A percentile compares a stretch with the other conserved stretches of the same genome.
Conservation (phyloP, 192 early-diverging fungal species). For the Backusella australiensis region DNA sequence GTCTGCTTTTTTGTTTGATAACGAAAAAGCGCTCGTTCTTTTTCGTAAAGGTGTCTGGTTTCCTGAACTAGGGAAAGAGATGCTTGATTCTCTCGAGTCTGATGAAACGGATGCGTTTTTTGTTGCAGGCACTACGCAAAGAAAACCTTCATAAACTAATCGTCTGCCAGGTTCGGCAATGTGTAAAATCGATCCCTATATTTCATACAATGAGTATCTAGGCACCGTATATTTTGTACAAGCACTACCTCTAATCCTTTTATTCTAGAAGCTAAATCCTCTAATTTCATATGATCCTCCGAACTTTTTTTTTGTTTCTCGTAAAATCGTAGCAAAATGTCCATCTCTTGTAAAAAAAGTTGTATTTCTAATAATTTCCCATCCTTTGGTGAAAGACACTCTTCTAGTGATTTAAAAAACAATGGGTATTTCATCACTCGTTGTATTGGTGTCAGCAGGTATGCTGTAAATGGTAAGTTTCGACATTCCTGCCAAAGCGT, state of each 20-base stretch:
- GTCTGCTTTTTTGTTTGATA: not conserved
- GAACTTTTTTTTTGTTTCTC: conserved; percentile 19
- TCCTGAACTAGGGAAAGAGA: not conserved
- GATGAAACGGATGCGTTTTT: not conserved
- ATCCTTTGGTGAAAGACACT: not conserved
- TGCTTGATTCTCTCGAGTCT: not conserved
- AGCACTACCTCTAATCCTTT: conserved; percentile 9
- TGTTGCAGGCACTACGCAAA: conserved; percentile 9
- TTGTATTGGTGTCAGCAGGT: conserved; percentile 11
- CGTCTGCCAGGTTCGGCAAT: conserved; percentile 5
- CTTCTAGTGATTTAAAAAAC: conserved; percentile 10
- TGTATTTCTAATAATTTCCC: not conserved
- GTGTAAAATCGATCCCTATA: not conserved
- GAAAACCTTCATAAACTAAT: conserved; percentile 22
- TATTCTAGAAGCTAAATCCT: conserved; percentile 20
- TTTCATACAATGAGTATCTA: not conserved
- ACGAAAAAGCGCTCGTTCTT: conserved; percentile 13
- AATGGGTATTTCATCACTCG: conserved; percentile 16
- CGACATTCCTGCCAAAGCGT: conserved; percentile 2
- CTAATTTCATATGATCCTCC: conserved; percentile 12
- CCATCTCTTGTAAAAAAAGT: conserved; percentile 8
- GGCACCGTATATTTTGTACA: not conserved
- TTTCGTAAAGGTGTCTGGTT: not conserved
- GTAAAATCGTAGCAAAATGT: conserved; percentile 1
- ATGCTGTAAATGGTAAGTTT: conserved; percentile 8